Evolutionary conservation across 805 yeast genomes (phyloP).

Genomic region (Isabelozyma gotoi): DNA sequence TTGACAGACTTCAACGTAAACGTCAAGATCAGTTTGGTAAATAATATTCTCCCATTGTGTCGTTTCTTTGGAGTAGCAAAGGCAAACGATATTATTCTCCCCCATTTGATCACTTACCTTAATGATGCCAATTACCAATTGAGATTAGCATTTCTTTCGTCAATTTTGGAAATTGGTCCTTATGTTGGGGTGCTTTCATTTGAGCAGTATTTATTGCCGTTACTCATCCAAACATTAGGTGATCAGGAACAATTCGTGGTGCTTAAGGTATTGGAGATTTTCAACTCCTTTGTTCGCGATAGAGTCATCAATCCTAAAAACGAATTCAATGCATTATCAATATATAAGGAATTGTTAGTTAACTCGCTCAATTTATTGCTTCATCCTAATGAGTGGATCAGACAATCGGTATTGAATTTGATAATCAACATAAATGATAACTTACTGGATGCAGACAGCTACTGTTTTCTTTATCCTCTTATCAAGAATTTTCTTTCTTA

Average conservation of each 20-base stretch:
- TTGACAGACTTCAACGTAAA: slow-evolving; percentile 66
- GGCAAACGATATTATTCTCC: slow-evolving; percentile 83
- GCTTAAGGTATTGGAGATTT: slow-evolving; percentile 57
- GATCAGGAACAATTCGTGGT: slow-evolving; percentile 86
- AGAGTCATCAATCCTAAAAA: slow-evolving; percentile 31
- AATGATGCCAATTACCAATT: slow-evolving; percentile 74
- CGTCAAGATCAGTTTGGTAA: slow-evolving; percentile 69
- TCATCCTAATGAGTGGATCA: slow-evolving; percentile 86
- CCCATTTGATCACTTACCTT: slow-evolving; percentile 87
- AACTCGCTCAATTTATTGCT: slow-evolving; percentile 54
- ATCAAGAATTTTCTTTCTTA: slow-evolving; percentile 73
- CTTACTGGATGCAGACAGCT: slow-evolving; percentile 72
- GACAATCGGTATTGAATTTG: slow-evolving; percentile 65
- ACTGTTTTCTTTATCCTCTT: slow-evolving; percentile 80
- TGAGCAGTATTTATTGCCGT: slow-evolving; percentile 85
- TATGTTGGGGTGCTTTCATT: slow-evolving; percentile 79
- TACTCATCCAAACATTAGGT: slow-evolving; percentile 75
- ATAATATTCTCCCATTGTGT: slow-evolving; percentile 75
- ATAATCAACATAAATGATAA: slow-evolving; percentile 62
- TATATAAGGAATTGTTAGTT: slow-evolving; percentile 34
- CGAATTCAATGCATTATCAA: slow-evolving; percentile 38
- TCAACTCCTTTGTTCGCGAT: slow-evolving; percentile 28
- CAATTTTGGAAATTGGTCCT: slow-evolving; percentile 72
- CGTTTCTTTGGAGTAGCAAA: slow-evolving; percentile 81
- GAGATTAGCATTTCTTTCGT: slow-evolving; percentile 67